Evolutionary conservation across 2,329 filamentous ascomycete species (phyloP), one percentile per base, ranked within the genome.

Genomic region (Talaromyces pinophilus): DNA sequence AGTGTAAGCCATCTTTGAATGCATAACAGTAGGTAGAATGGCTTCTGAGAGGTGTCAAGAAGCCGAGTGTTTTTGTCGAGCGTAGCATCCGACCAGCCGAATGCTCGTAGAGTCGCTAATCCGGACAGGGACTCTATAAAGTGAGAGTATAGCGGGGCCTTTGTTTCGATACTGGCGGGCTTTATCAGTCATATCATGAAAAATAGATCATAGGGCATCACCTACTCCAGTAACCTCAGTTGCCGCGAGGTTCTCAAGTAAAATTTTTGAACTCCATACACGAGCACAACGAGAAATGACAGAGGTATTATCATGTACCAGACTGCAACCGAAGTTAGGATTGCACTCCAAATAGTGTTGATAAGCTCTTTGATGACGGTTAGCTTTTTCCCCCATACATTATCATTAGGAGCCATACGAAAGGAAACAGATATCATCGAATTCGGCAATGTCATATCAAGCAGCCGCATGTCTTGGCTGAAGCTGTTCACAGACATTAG

Each of bases 211-310:
- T 5, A 22, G 19, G 44, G 8, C 10, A 48, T 46, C 19, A 48
- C 44, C 7, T 54, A 42, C 46, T 89, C 87, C 4, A 90, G 72
- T 25, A 87, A 79, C 60, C 87, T 81, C 10, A 90, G 72, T 72
- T 89, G 87, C 0, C 86, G 78, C 0, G 86, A 88, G 0, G 87
- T 89, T 0, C 84, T 79, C 2, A 89, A 78, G 69, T 89, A 89
- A 59, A 87, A 81, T 62, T 79, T 83, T 67, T 88, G 86, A 0
- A 88, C 72, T 2, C 78, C 65, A 65, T 82, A 88, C 0, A 87
- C 66, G 0, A 82, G 50, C 17, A 15, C 74, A 11, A 81, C 66
- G 2, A 88, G 70, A 1, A 84, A 73, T 0, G 86, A 86, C 65
- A 87, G 84, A n/a, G 25, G 50, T 28, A 84, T 78, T 0, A 81